Evolutionary conservation across 1,284 basidiomycete genomes (phyloP), one percentile per base, ranked within the genome.

Genomic region (Mycosarcoma maydis): DNA sequence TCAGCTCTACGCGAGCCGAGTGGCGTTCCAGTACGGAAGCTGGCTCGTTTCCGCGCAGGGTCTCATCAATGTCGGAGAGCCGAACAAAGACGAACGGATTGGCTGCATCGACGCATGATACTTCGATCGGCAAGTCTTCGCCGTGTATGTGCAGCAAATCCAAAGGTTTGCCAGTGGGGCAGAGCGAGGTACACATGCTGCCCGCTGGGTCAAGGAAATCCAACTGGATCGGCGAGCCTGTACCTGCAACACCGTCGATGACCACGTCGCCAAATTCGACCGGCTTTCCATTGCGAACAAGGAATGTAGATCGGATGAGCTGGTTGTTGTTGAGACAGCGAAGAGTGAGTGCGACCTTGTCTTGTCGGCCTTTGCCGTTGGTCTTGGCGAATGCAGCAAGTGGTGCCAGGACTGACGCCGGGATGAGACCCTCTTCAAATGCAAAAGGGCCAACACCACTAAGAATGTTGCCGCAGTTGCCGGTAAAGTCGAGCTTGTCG

Each of bases 381-480:
- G 11, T 38, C 29, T 17, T 22, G 29, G 37, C 47, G 14, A 38
- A 43, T 1, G 48, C 23, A 7, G 30, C 22, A 6, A 48, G 22
- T 29, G 36, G 17, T 5, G 41, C 29, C 4, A 34, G 33, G 38
- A 36, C n/a, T 8, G 11, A 13, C 7, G 20, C 13, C 34, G 37
- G 22, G 39, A 42, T 4, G 40, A 33, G 26, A 27, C 42, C n/a
- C 30, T 41, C 23, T 29, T 52, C 27, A 20, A 73, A 38, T 8
- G 65, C 58, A 38, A 39, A 75, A 13, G 66, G 54, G 1, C 56
- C 75, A 3, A 58, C 76, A 2, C 75, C 76, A 8, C 67, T 41
- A 19, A 78, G 62, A 24, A 78, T 57, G 41, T 78, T 78, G 29
- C 75, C 76, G 52, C 76, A 78, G 20, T 75, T 78, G n/a, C 54